Percentiles rank a stretch among this genome's conserved stretches.
Conservation (phyloP, 2,329 filamentous ascomycete genomes). For the Trichoderma asperellum region DNA sequence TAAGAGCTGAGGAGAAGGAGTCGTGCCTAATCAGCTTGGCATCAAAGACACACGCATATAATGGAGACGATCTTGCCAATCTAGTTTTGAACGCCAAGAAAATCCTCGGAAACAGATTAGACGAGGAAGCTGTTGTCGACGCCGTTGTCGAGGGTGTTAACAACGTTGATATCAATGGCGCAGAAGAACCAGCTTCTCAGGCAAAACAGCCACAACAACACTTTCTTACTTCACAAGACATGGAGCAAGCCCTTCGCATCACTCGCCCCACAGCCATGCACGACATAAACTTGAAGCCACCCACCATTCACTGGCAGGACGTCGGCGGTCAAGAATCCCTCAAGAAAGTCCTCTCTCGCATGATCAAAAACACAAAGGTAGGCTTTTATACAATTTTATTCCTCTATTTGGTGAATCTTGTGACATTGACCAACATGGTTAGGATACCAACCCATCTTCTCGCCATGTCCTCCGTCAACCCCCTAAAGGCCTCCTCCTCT, state of each 20-base stretch:
- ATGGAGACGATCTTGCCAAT: conserved; percentile 72
- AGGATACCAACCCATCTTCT: conserved; percentile 41
- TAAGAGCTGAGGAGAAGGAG: conserved; percentile 54
- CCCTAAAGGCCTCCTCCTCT: conserved; percentile 83
- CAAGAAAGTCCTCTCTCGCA: conserved; percentile 63
- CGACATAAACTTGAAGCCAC: conserved; percentile 85
- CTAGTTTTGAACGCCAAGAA: conserved; percentile 53
- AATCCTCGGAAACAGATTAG: conserved; percentile 37
- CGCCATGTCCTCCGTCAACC: conserved; percentile 54
- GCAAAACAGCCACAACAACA: conserved; percentile 31
- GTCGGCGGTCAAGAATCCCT: conserved; percentile 83
- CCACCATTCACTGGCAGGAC: conserved; percentile 82
- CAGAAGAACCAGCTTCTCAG: not conserved
- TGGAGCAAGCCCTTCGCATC: conserved; percentile 66
- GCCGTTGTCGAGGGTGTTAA: not conserved
- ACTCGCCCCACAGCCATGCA: conserved; percentile 86
- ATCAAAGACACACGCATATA: conserved; percentile 84
- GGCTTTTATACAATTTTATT: not conserved
- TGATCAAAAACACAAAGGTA: conserved; percentile 50
- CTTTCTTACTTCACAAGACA: conserved; percentile 53
- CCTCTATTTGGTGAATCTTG: not conserved
- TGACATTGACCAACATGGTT: not conserved
- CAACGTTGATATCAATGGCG: not conserved
- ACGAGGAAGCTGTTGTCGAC: conserved; percentile 31
- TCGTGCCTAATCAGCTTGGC: conserved; percentile 63